A percentile compares a stretch with the other conserved stretches of the same genome.
Evolutionary conservation across 2,329 filamentous ascomycete genomes (phyloP).

Genomic region (Fusarium nelsonii): DNA sequence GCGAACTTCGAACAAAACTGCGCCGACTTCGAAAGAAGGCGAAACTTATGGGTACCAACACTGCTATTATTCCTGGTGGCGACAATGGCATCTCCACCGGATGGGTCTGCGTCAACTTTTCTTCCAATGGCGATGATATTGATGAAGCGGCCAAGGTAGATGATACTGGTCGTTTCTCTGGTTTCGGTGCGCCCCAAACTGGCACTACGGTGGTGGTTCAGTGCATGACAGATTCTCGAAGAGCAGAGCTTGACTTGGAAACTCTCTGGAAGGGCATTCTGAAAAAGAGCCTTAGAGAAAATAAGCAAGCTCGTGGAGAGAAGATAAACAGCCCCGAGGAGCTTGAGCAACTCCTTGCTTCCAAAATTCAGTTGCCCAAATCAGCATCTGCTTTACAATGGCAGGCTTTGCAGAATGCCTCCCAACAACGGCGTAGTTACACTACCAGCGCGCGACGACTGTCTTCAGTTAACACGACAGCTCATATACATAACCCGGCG

Average conservation of each 20-base stretch:
- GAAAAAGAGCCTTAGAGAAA: constrained; percentile 51
- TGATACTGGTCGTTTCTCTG: constrained; percentile 72
- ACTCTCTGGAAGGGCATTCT: constrained; percentile 62
- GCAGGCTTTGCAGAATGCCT: constrained; percentile 53
- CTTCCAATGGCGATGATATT: constrained; percentile 71
- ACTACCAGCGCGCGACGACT: constrained; percentile 51
- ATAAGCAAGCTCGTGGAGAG: constrained; percentile 50
- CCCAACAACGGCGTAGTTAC: constrained; percentile 52
- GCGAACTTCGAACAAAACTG: constrained; percentile 90
- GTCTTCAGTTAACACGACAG: constrained; percentile 8
- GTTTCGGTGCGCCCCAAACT: constrained; percentile 72
- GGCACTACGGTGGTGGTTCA: constrained; percentile 69
- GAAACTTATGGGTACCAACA: constrained; percentile 80
- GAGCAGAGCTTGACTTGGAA: constrained; percentile 67
- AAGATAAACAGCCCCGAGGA: constrained; percentile 39
- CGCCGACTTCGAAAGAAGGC: constrained; percentile 83
- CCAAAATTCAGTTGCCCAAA: constrained; percentile 52
- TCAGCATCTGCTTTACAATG: constrained; percentile 51
- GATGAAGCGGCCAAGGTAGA: constrained; percentile 60
- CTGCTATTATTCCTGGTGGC: constrained; percentile 70
- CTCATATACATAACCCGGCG: too few species aligned
- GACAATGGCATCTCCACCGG: constrained; percentile 93
- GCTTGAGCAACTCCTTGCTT: constrained; percentile 49
- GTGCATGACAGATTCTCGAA: constrained; percentile 67
- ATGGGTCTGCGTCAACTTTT: constrained; percentile 96